Conservation (phyloP, 306 rosid genomes). For the Chamaecrista fasciculata region DNA sequence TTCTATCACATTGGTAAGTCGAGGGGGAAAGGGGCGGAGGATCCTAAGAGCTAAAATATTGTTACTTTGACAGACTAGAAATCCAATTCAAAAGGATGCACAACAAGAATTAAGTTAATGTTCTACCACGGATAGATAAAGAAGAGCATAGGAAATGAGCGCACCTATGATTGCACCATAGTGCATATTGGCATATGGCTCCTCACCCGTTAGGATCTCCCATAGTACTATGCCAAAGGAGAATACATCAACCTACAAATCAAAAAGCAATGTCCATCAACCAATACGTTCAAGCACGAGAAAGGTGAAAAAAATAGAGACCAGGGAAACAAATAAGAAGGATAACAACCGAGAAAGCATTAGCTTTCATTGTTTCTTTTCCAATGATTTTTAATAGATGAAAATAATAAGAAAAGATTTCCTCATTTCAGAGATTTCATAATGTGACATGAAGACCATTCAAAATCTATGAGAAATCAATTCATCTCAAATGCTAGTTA, state of each 20-base stretch:
- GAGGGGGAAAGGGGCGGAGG: background rate
- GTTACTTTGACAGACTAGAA: background rate
- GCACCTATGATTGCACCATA: slow-evolving; percentile 67
- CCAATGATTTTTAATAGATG: background rate
- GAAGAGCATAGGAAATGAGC: background rate
- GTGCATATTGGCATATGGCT: slow-evolving; percentile 71
- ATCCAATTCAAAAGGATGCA: background rate
- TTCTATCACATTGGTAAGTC: background rate
- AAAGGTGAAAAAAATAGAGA: background rate
- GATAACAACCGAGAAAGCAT: background rate
- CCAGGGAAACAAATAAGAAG: background rate
- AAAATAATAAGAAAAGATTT: background rate
- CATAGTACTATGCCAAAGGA: slow-evolving; percentile 69
- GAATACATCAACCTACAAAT: slow-evolving; percentile 61
- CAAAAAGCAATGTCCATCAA: background rate
- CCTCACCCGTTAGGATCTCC: slow-evolving; percentile 70
- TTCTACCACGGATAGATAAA: background rate
- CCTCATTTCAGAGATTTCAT: background rate
- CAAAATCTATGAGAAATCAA: background rate
- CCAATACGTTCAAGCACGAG: background rate
- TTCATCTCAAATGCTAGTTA: background rate
- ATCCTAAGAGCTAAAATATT: background rate
- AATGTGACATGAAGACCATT: background rate
- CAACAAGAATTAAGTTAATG: background rate
- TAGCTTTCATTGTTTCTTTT: background rate